phyloP scores from a whole-genome alignment of 2,329 filamentous ascomycete species.

The Ophiostoma himal-ulmi region DNA sequence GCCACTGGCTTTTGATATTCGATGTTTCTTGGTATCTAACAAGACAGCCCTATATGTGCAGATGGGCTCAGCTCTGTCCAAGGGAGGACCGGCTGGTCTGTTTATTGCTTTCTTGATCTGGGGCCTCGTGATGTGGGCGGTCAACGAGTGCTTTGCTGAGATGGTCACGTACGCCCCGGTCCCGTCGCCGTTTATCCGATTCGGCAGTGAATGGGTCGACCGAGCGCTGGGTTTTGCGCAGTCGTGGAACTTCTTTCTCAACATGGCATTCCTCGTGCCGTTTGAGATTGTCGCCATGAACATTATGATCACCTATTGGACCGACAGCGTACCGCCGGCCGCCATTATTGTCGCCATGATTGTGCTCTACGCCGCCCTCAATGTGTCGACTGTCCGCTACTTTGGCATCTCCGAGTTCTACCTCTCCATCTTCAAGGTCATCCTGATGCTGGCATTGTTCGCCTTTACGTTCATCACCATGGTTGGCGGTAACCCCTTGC shows the following conservation, averaged over 20 bases:
- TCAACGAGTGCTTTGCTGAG: constrained; percentile 57
- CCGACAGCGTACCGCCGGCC: constrained; percentile 36
- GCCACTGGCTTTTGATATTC: neutral
- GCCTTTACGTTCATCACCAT: constrained; percentile 44
- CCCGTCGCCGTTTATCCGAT: constrained; percentile 71
- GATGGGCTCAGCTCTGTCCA: constrained; percentile 53
- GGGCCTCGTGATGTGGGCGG: constrained; percentile 50
- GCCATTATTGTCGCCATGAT: constrained; percentile 24
- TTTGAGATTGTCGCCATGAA: constrained; percentile 53
- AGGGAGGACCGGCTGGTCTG: constrained; percentile 54
- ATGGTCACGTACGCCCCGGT: constrained; percentile 74
- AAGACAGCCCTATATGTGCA: constrained; percentile 49
- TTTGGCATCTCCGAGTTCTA: constrained; percentile 26
- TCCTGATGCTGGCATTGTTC: constrained; percentile 45
- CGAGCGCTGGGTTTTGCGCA: constrained; percentile 43
- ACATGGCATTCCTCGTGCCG: constrained; percentile 43
- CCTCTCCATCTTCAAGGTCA: constrained; percentile 38
- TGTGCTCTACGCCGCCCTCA: constrained; percentile 20
- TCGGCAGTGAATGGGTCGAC: constrained; percentile 43
- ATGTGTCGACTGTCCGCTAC: constrained; percentile 20
- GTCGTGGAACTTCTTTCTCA: constrained; percentile 48
- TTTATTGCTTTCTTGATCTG: constrained; percentile 57
- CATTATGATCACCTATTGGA: constrained; percentile 55
- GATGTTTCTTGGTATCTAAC: neutral
- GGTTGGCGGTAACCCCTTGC: constrained; percentile 34